phyloP scores from a whole-genome alignment of 176 grass and related monocot species.

The Oryza coarctata region DNA sequence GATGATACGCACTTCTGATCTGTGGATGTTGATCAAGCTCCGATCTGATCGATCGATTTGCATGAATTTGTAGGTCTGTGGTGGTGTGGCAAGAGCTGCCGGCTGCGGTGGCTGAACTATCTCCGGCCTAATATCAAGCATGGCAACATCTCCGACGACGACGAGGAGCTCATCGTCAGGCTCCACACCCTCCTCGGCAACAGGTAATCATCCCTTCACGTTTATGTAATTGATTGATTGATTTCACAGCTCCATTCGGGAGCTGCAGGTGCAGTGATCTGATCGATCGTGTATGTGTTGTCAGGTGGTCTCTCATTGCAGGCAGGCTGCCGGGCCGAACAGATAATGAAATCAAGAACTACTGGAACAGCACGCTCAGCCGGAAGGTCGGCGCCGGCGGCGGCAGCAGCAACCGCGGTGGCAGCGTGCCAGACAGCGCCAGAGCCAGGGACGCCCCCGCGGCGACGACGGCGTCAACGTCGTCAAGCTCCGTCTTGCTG shows the following conservation, averaged over 20 bases:
- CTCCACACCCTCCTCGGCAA: conserved; percentile 93
- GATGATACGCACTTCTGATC: not conserved
- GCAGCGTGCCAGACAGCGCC: conserved; percentile 2
- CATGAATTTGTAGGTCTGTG: conserved; percentile 43
- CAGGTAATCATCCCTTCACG: not conserved
- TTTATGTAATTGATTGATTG: no score
- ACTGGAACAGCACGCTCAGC: conserved; percentile 89
- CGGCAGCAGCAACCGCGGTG: not conserved
- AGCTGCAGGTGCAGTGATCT: no score
- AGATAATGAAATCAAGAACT: conserved; percentile 99
- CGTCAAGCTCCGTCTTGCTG: conserved; percentile 1
- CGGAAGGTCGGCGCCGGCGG: conserved; percentile 31
- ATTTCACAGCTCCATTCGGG: no score
- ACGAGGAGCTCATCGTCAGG: conserved; percentile 86
- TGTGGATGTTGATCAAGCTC: not conserved
- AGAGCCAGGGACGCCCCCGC: not conserved
- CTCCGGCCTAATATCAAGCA: conserved; percentile 80
- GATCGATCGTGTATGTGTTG: no score
- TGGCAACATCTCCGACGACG: conserved; percentile 76
- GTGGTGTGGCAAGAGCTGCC: conserved; percentile 85
- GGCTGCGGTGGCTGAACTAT: conserved; percentile 82
- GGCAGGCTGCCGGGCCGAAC: conserved; percentile 90
- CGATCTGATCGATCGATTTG: not conserved
- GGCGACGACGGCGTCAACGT: no score
- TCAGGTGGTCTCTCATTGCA: conserved; percentile 76